Evolutionary conservation across 768 basidiomycete species (phyloP).

Genomic region (Mycena floridula): DNA sequence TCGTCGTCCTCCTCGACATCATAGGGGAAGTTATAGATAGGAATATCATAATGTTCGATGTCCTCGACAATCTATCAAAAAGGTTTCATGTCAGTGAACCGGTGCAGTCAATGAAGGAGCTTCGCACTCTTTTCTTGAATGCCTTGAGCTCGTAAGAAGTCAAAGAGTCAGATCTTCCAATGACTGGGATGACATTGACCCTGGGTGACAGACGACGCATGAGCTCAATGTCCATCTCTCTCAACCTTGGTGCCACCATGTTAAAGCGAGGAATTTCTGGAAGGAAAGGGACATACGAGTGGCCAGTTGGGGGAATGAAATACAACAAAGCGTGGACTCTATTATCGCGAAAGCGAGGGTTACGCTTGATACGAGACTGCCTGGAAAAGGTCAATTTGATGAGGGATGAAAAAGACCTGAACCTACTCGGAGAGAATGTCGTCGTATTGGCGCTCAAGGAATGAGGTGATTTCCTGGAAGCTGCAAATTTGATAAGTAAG

Average conservation of each 20-base stretch:
- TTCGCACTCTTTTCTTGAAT: slow-evolving; percentile 73
- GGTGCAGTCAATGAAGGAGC: slow-evolving; percentile 7
- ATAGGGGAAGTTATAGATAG: slow-evolving; percentile 93
- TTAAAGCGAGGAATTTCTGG: too few relatives aligned
- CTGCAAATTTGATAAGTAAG: slow-evolving; percentile 35
- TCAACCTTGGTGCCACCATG: too few relatives aligned
- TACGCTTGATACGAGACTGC: slow-evolving; percentile 90
- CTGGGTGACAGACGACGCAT: slow-evolving; percentile 87
- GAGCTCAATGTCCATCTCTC: slow-evolving; percentile 90
- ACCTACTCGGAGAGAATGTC: slow-evolving; percentile 85
- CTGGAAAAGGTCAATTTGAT: slow-evolving; percentile 15
- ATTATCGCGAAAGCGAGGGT: slow-evolving; percentile 87
- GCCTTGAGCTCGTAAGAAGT: slow-evolving; percentile 73
- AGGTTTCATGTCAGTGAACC: slow-evolving; percentile 4
- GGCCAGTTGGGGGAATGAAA: slow-evolving; percentile 87
- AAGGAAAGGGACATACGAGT: slow-evolving; percentile 50
- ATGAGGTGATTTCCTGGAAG: slow-evolving; percentile 82
- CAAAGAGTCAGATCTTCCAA: slow-evolving; percentile 84
- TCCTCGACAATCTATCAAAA: slow-evolving; percentile 79
- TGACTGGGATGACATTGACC: slow-evolving; percentile 91
- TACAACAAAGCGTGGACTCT: slow-evolving; percentile 83
- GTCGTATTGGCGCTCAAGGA: slow-evolving; percentile 90
- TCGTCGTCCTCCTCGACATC: slow-evolving; percentile 92
- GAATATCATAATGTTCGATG: slow-evolving; percentile 84
- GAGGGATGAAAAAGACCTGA: slow-evolving; percentile 1